A percentile compares a stretch with the other conserved stretches of the same genome.
Conservation (phyloP, 2,329 filamentous ascomycete genomes). For the Botrytis hyacinthi region DNA sequence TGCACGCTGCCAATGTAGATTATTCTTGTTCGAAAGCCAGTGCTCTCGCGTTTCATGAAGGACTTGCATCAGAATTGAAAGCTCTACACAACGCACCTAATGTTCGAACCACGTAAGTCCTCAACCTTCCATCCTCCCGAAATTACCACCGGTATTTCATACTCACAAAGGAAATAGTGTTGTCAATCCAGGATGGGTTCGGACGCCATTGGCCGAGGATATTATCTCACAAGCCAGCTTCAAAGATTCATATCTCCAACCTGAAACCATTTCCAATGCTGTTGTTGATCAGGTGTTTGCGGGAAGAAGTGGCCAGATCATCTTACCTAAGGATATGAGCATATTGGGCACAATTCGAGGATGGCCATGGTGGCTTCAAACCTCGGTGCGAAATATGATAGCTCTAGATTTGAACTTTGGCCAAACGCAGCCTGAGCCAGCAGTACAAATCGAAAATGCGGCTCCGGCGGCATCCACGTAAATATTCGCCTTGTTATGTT, state of each 20-base stretch:
- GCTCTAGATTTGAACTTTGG: slow-evolving; percentile 18
- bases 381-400: slow-evolving; percentile 28
- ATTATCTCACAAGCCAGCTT: slow-evolving; percentile 50
- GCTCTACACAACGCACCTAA: slow-evolving; percentile 60
- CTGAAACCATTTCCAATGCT: slow-evolving; percentile 60
- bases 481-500: not conserved
- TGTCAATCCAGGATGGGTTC: slow-evolving; percentile 62
- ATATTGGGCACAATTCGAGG: slow-evolving; percentile 27
- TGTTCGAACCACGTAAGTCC: slow-evolving; percentile 48
- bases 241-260: slow-evolving; percentile 51
- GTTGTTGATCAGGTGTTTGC: slow-evolving; percentile 59
- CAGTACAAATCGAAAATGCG: not conserved
- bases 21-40: slow-evolving; percentile 68
- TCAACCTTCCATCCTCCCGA: not conserved
- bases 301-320: slow-evolving; percentile 51
- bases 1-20: slow-evolving; percentile 48
- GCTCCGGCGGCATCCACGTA: slow-evolving; percentile 14
- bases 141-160: not conserved
- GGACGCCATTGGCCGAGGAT: slow-evolving; percentile 55
- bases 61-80: slow-evolving; percentile 54
- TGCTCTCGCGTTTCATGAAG: slow-evolving; percentile 66
- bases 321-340: slow-evolving; percentile 45
- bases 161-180: slow-evolving; percentile 43
- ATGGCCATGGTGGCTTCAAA: slow-evolving; percentile 35
- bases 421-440: not conserved